Percentiles rank a stretch among this genome's conserved stretches.
These are phyloP conservation scores for Uromyces viciae-fabae DNA, from an alignment of 1,284 basidiomycete species.

Conservation along the genomic window DNA sequence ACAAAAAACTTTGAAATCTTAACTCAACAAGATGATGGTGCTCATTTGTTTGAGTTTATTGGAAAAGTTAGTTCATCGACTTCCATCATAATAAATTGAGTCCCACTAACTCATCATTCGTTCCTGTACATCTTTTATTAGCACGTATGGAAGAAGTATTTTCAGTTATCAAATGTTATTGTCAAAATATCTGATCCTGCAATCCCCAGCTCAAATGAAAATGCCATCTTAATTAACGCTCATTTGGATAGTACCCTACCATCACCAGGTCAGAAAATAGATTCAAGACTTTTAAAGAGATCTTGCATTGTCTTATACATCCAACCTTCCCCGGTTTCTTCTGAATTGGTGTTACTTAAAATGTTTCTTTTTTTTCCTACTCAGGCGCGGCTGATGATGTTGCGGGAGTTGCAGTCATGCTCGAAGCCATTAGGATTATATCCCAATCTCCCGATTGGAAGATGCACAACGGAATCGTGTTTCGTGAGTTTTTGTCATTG, in stretches of 20 bases:
- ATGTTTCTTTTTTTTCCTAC: conserved; percentile 59
- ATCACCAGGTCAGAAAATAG: conserved; percentile 55
- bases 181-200: conserved; percentile 81
- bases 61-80: conserved; percentile 48
- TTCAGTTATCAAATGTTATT: conserved; percentile 80
- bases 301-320: neutral
- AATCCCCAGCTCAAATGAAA: conserved; percentile 64
- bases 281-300: no score
- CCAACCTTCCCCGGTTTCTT: conserved; percentile 54
- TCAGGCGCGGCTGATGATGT: conserved; percentile 73
- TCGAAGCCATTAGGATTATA: conserved; percentile 79
- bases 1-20: conserved; percentile 75
- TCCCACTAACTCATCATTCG: neutral
- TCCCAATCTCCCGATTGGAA: conserved; percentile 68
- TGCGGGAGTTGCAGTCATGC: conserved; percentile 72
- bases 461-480: conserved; percentile 76
- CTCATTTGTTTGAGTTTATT: conserved; percentile 66
- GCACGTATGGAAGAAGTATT: conserved; percentile 85
- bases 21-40: conserved; percentile 77
- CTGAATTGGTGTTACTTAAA: conserved; percentile 18
- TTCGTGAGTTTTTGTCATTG: conserved; percentile 71
- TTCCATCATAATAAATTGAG: neutral
- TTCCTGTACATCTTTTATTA: conserved; percentile 49
- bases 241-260: conserved; percentile 72
- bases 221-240: conserved; percentile 80